Evolutionary conservation across 441 rosid species (phyloP), one percentile per base, ranked within the genome.

Genomic region (Brassica balearica): DNA sequence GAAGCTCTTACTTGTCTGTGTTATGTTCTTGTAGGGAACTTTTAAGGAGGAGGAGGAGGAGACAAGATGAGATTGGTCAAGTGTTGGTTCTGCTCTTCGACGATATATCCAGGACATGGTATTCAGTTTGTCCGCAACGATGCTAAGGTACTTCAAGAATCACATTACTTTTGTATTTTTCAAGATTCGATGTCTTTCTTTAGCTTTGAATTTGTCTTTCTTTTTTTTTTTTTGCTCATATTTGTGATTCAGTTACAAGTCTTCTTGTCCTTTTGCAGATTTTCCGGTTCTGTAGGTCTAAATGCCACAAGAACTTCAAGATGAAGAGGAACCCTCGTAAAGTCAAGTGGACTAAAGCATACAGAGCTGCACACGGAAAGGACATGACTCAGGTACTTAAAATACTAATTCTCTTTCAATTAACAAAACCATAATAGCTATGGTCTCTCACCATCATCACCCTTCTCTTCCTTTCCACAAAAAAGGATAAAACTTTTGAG

Each of bases 301-400:
- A 95, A 77, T 95, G 98, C 84, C 98, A 95, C 84, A 93, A 93
- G 82, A 95, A 95, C 82, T 95, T 95, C 75, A 93, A 92, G 84
- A 93, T 95, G 99, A 95, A 95, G 91, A 93, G 98, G 76, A 95
- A 93, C 82, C 99, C 97, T 1, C 92, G 95, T 48, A 93, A 93
- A 79, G 95, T 93, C 2, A 92, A 92, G 81, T 95, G 98, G 98
- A 92, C 97, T 65, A 95, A 95, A 88, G 97, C 97, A 70, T 95
- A 85, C 51, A 87, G 99, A 84, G 86, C 90, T 1, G 71, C 90
- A 73, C 97, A 87, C 7, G 97, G 97, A 10, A 95, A 95, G 82
- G 99, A 95, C 81, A 93, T 95, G 99, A 92, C 99, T 43, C 89
- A 89, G 93, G 99, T 93, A 38, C 20, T 17, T 43, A 1, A 10